Evolutionary conservation across 2,329 filamentous ascomycete species (phyloP), one percentile per base, ranked within the genome.

Genomic region (Colletotrichum tabaci): DNA sequence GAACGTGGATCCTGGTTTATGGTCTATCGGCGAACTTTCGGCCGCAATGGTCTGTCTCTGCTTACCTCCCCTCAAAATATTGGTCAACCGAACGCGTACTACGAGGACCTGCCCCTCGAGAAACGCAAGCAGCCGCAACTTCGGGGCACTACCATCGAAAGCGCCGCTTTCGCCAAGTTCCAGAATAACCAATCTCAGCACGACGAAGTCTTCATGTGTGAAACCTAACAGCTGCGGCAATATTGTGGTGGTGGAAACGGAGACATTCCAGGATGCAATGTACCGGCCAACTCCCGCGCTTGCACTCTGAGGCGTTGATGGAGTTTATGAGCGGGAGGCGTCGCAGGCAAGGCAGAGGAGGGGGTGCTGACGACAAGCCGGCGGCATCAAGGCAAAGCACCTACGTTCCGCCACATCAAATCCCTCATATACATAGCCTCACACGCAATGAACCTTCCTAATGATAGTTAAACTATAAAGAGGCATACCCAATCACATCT

Each of bases 1-100:
- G 30, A 76, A 74, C 68, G 71, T 78, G n/a, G 74, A 74, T 15
- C 74, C 77, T 12, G 74, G 76, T 8, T 38, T 69, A n/a, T 76
- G 75, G 73, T 77, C 76, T n/a, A 38, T 76, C 12, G 73, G 70
- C 30, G 76, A 77, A 66, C 52, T 77, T 38, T 62, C 73, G 10
- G 73, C 73, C 12, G 75, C 74, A 40, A 66, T 77, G 15, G 61
- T 73, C 2, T 77, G 76, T 38, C 73, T 75, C 47, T 76, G 74
- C 49, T 67, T 77, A 10, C 74, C 75, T 13, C 74, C 76, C 10
- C 64, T 77, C 2, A 71, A 68, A 38, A 58, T 50, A n/a, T 57
- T 71, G 1, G 57, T 53, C 23, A 40, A 44, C 16, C 57, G 58
- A 3, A 23, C 68, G 57, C 64, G 68, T 9, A 10, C 57, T 50